Base-by-base conservation (phyloP, 2,329 filamentous ascomycete genomes). In the Colletotrichum gigasporum region DNA sequence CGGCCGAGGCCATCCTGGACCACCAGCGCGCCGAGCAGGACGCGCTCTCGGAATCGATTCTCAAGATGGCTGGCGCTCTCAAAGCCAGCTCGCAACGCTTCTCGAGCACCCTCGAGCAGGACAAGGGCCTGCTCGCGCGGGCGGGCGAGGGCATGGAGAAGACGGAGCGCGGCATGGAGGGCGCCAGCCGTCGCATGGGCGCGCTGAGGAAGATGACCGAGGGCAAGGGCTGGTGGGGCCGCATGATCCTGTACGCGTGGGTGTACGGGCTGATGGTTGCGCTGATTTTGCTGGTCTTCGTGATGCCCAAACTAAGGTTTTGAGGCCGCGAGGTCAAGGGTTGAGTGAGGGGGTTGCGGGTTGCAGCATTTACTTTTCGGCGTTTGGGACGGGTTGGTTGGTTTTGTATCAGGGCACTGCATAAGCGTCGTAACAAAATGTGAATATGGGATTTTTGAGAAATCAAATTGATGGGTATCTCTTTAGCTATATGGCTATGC, bases 271-370 rank as follows among this genome's bases (percentile, higher is more conserved):
- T 97, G 67, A 95, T 93, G 90, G 71, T 96, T n/a, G 79, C 88
- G 24, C 86, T 93, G 16, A 80, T 97, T 34, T 71, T 96, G 74
- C 77, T 97, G 68, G 94, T 97, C 11, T 95, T 95, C 80, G 85
- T 95, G 52, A 81, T 93, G 74, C 95, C 95, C 0, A 98, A 97
- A 82, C 78, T 97, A 74, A 85, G 95, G 72, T 96, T 97, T 73
- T 97, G 72, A 82, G 48, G 20, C 6, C 42, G 4, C 8, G 26
- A 45, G 28, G 3, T 12, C n/a, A 4, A 34, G 45, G 48, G 45
- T 52, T 52, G 16, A 14, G 16, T 39, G 34, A 1, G n/a, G 32
- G 32, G 2, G 1, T 24, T 22, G 14, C 16, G 24, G 39, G 12
- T 35, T 55, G 2, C 14, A 8, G n/a, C 26, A 39, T 34, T 34